Percentiles rank a stretch among this genome's conserved stretches.
Conservation (phyloP, 2,329 filamentous ascomycete genomes). For the Neopestalotiopsis rosae region DNA sequence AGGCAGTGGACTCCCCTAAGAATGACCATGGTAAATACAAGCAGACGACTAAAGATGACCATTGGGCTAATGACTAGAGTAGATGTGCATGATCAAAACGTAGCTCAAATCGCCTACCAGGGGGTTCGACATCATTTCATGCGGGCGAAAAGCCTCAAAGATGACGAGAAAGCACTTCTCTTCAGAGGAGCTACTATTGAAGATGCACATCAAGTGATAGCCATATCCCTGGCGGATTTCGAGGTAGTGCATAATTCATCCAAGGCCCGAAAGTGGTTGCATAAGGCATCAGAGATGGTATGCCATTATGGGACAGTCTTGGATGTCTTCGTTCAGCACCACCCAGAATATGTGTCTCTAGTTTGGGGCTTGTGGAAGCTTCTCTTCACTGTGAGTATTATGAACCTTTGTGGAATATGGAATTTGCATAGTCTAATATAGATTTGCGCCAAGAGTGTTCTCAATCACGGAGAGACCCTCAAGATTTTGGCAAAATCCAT, state of each 20-base stretch:
- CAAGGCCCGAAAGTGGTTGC: not conserved
- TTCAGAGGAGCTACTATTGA: not conserved
- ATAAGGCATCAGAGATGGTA: not conserved
- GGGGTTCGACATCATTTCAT: not conserved
- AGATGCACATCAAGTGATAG: not conserved
- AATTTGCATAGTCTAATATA: no score
- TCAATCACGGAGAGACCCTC: not conserved
- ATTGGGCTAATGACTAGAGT: no score
- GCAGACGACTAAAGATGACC: no score
- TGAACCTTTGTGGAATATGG: no score
- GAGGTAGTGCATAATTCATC: not conserved
- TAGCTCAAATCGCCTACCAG: not conserved
- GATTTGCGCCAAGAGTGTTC: not conserved
- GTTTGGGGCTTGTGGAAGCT: constrained; percentile 19
- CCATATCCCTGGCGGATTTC: not conserved
- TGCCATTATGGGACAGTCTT: constrained; percentile 3
- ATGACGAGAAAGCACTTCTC: not conserved
- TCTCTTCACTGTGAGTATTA: constrained; percentile 13
- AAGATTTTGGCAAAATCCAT: not conserved
- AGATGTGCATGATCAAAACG: not conserved
- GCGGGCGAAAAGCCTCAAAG: not conserved
- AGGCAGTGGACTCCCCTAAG: no score
- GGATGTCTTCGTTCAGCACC: constrained; percentile 16
- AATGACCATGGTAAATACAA: no score
- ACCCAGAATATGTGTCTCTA: constrained; percentile 17